phyloP scores from a whole-genome alignment of 2,329 filamentous ascomycete species.

The Ceratocystis colombiana region DNA sequence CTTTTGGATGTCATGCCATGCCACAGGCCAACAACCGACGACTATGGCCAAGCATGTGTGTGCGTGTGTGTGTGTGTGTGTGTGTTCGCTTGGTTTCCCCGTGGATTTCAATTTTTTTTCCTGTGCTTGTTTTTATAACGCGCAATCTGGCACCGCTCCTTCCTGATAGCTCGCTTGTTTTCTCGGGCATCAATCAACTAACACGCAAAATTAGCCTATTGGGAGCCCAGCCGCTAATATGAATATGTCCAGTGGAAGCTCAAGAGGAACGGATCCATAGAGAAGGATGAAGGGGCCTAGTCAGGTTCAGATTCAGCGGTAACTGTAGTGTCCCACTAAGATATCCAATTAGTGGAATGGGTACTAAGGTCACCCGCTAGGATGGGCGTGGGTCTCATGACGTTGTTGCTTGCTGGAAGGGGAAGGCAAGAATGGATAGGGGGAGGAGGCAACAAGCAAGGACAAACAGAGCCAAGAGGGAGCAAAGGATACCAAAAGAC shows the following conservation, averaged over 20 bases:
- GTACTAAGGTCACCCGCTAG: background rate
- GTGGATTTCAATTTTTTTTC: conserved; percentile 1
- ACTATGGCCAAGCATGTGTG: background rate
- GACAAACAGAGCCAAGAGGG: background rate
- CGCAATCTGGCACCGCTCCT: conserved; percentile 8
- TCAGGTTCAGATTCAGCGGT: too few relatives aligned
- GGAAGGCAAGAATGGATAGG: conserved; percentile 11
- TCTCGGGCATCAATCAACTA: background rate
- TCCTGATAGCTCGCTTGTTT: background rate
- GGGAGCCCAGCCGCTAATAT: too few relatives aligned
- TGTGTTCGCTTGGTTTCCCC: background rate
- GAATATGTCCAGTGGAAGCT: background rate
- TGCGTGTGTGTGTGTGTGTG: too few relatives aligned
- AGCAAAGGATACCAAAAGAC: background rate
- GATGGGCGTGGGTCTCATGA: background rate
- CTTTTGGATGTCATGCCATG: background rate
- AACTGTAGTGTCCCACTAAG: too few relatives aligned
- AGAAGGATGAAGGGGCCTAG: background rate
- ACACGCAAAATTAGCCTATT: background rate
- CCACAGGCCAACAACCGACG: background rate
- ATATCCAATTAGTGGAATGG: background rate
- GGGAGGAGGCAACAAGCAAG: background rate
- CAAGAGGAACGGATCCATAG: background rate
- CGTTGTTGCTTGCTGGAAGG: conserved; percentile 14
- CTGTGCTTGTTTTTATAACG: background rate